Conservation (phyloP, 352 stramenopile species). For the Phytophthora macrochlamydospora region DNA sequence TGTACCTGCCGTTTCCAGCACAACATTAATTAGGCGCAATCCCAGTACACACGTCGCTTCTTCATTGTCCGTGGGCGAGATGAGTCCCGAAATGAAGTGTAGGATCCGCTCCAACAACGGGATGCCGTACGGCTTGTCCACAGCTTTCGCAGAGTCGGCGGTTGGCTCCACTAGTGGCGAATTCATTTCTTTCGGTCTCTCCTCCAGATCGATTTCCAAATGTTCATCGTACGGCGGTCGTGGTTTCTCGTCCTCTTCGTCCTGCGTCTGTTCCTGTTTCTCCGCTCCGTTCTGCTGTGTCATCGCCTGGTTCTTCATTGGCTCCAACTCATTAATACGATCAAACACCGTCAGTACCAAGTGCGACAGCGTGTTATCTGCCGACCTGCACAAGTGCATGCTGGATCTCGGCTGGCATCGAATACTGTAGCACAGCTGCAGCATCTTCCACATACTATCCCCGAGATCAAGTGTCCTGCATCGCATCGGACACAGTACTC, state of each 20-base stretch:
- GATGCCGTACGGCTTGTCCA: slow-evolving; percentile 80
- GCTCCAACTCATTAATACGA: slow-evolving; percentile 78
- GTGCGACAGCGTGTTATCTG: slow-evolving; percentile 96
- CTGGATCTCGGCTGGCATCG: slow-evolving; percentile 88
- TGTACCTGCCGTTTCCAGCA: slow-evolving; percentile 93
- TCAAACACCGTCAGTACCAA: slow-evolving; percentile 97
- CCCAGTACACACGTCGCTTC: slow-evolving; percentile 91
- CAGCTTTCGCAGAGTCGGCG: slow-evolving; percentile 15
- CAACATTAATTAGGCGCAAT: slow-evolving; percentile 97
- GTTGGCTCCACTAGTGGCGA: slow-evolving; percentile 9
- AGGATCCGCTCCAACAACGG: slow-evolving; percentile 94
- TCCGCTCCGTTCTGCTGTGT: slow-evolving; percentile 5
- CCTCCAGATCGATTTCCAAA: slow-evolving; percentile 25
- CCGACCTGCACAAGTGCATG: slow-evolving; percentile 92
- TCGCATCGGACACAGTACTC: slow-evolving; percentile 95
- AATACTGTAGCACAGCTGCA: slow-evolving; percentile 97
- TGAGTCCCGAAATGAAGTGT: slow-evolving; percentile 92
- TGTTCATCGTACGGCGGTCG: neutral
- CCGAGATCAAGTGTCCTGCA: slow-evolving; percentile 90
- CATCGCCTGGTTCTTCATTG: slow-evolving; percentile 17
- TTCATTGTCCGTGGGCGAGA: slow-evolving; percentile 92
- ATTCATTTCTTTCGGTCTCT: neutral
- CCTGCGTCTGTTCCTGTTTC: slow-evolving; percentile 15
- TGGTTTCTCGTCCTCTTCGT: slow-evolving; percentile 11
- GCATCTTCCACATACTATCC: slow-evolving; percentile 95